These are phyloP conservation scores for Teratosphaeriaceae sp. DNA, from an alignment of 2,329 filamentous ascomycete species.

Conservation along the genomic window DNA sequence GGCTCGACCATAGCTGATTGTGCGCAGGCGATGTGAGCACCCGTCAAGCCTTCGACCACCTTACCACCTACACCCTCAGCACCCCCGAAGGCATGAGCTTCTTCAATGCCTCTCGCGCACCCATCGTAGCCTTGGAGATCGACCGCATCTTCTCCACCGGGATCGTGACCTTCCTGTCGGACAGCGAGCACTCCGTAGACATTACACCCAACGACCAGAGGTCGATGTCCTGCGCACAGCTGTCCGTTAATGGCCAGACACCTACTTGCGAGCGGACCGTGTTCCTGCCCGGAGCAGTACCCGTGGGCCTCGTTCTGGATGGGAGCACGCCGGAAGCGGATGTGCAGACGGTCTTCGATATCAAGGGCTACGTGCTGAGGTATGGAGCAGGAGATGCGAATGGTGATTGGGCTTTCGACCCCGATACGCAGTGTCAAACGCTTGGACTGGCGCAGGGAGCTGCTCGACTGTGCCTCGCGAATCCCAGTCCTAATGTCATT, in stretches of 20 bases:
- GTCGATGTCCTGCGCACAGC: neutral
- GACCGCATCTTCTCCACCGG: neutral
- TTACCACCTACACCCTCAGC: neutral
- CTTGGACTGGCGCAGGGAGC: neutral
- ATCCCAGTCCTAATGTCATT: neutral
- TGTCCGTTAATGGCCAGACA: neutral
- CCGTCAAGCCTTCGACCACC: neutral
- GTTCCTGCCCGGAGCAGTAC: neutral
- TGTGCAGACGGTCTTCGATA: neutral
- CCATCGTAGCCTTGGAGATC: neutral
- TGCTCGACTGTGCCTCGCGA: neutral
- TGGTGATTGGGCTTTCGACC: neutral
- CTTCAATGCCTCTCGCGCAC: neutral
- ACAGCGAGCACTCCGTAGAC: neutral
- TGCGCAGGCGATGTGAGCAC: constrained; percentile 1
- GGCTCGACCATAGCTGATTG: too few relatives aligned
- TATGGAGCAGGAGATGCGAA: neutral
- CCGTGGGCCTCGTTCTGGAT: neutral
- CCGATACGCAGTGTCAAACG: neutral
- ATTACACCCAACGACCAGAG: neutral
- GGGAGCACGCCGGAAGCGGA: neutral
- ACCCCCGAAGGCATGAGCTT: neutral
- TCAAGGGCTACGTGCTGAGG: neutral
- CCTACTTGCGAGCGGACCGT: neutral
- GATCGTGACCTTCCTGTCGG: neutral